Evolutionary conservation across 1,284 basidiomycete species (phyloP).

Genomic region (Trametes pubescens): DNA sequence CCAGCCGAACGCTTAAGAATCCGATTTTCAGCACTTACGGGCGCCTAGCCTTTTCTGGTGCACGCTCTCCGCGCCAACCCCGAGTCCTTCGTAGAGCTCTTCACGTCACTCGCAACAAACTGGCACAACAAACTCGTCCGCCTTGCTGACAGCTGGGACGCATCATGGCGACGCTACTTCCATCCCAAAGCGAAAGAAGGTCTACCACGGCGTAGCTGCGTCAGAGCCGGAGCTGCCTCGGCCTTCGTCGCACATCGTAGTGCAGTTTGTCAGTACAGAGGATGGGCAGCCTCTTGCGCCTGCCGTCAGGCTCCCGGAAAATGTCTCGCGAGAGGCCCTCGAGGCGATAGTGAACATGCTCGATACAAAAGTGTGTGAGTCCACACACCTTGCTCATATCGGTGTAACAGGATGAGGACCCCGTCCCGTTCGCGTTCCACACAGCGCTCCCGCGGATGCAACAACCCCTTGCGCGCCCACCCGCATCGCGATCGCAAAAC

Average conservation of each 20-base stretch:
- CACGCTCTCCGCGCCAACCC: constrained; percentile 63
- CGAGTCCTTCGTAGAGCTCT: constrained; percentile 48
- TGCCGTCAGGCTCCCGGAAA: constrained; percentile 87
- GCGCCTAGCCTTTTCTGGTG: constrained; percentile 29
- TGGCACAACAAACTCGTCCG: constrained; percentile 3
- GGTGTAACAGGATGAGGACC: constrained; percentile 75
- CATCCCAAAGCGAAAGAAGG: constrained; percentile 88
- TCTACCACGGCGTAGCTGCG: constrained; percentile 76
- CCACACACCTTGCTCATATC: no score
- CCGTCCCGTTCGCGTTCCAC: constrained; percentile 90
- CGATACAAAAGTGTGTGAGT: constrained; percentile 65
- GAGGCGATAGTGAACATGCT: constrained; percentile 90
- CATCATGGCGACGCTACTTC: constrained; percentile 81
- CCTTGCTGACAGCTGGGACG: constrained; percentile 17
- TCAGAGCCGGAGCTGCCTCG: constrained; percentile 64
- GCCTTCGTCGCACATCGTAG: constrained; percentile 76
- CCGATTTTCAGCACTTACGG: constrained; percentile 4
- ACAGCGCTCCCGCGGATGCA: constrained; percentile 68
- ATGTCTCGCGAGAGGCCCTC: constrained; percentile 84
- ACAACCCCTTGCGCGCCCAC: constrained; percentile 68
- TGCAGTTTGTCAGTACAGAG: constrained; percentile 91
- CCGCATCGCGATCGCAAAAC: constrained; percentile 81
- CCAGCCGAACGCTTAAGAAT: constrained; percentile 20
- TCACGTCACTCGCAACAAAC: no score
- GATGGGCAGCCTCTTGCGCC: constrained; percentile 85